Percentiles rank a stretch among this genome's conserved stretches.
Evolutionary conservation across 495 filamentous ascomycete species (phyloP).

Genomic region (Penicillium atrosanguineum): DNA sequence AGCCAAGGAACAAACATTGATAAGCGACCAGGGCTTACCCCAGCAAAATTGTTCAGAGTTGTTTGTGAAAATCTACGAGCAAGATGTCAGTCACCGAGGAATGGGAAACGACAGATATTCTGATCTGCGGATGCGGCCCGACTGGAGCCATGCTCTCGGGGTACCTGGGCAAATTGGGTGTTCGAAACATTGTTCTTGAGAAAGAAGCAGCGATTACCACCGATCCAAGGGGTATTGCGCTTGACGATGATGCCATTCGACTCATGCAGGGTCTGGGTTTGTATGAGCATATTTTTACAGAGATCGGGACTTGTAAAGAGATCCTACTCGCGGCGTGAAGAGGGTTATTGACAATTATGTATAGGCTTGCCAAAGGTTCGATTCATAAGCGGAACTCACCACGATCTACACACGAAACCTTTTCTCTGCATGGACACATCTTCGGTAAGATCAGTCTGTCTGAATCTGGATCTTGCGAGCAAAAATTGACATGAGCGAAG

Average conservation of each 20-base stretch:
- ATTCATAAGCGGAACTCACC: constrained; percentile 26
- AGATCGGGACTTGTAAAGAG: constrained; percentile 30
- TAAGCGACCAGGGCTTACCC: too few relatives aligned
- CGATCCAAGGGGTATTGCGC: constrained; percentile 50
- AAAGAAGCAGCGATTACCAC: constrained; percentile 43
- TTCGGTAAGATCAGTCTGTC: too few relatives aligned
- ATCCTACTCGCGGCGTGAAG: neutral
- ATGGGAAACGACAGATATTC: constrained; percentile 33
- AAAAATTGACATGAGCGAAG: too few relatives aligned
- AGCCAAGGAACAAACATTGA: too few relatives aligned
- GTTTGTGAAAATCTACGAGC: too few relatives aligned
- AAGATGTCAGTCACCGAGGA: constrained; percentile 1
- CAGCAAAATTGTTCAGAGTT: too few relatives aligned
- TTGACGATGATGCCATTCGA: constrained; percentile 52
- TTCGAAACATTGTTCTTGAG: constrained; percentile 40
- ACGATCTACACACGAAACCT: too few relatives aligned
- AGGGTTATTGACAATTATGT: neutral
- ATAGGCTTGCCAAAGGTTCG: constrained; percentile 26
- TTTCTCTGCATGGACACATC: too few relatives aligned
- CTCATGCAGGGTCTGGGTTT: constrained; percentile 44
- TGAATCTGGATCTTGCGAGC: too few relatives aligned
- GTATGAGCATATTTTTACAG: constrained; percentile 35
- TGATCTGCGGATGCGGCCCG: constrained; percentile 42
- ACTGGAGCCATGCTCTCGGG: constrained; percentile 39
- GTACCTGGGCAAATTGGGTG: constrained; percentile 24